phyloP scores from a whole-genome alignment of 495 filamentous ascomycete genomes.

The Viridothelium virens region DNA sequence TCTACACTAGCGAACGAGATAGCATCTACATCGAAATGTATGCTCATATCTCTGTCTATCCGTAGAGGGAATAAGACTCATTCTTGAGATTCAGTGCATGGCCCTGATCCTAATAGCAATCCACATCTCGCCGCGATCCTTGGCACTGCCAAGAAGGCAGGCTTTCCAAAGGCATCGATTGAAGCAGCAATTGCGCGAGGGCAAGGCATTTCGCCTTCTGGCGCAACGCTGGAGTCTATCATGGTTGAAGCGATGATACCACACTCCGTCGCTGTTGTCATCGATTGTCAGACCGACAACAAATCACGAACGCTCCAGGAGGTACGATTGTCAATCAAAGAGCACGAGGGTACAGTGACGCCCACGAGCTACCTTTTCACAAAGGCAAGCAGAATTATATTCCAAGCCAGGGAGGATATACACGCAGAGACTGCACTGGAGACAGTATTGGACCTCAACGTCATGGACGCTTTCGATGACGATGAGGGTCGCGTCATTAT shows the following conservation, averaged over 20 bases:
- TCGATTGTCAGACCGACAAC: slow-evolving; percentile 78
- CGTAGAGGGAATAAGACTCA: slow-evolving; percentile 18
- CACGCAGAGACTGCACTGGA: slow-evolving; percentile 72
- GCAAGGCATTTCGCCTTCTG: slow-evolving; percentile 67
- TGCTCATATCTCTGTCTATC: slow-evolving; percentile 14
- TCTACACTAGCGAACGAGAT: slow-evolving; percentile 44
- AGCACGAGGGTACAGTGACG: slow-evolving; percentile 56
- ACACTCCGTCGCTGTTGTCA: slow-evolving; percentile 65
- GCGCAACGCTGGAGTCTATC: slow-evolving; percentile 63
- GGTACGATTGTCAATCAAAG: slow-evolving; percentile 58
- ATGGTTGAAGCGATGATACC: slow-evolving; percentile 79
- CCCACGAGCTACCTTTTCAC: slow-evolving; percentile 79
- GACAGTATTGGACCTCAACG: slow-evolving; percentile 75
- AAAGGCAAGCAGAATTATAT: slow-evolving; percentile 61
- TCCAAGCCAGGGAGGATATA: slow-evolving; percentile 54
- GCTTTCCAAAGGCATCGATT: slow-evolving; percentile 74
- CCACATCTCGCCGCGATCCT: slow-evolving; percentile 63
- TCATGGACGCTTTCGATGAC: slow-evolving; percentile 67
- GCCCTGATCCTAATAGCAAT: slow-evolving; percentile 64
- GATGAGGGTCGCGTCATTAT: slow-evolving; percentile 63
- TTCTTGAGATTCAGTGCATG: slow-evolving; percentile 43
- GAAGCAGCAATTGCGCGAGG: slow-evolving; percentile 79
- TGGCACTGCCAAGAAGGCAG: slow-evolving; percentile 73
- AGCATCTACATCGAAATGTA: slow-evolving; percentile 50
- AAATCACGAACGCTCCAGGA: slow-evolving; percentile 65